Base-by-base conservation (phyloP, 345 rosid genomes). In the Pugionium cornutum region DNA sequence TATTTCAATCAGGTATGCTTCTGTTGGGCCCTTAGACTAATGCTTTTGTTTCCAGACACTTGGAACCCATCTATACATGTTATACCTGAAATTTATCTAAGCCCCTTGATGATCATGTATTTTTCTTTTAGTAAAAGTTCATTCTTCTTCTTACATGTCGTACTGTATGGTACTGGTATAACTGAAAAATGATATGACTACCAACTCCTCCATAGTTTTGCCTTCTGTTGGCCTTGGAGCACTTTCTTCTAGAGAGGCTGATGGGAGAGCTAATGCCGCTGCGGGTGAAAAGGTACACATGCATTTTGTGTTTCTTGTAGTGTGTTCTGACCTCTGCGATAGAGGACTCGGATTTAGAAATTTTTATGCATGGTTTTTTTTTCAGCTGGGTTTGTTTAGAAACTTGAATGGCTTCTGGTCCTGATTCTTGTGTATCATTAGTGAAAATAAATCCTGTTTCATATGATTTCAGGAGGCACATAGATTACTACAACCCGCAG, bases 151-250 rank as follows among this genome's bases (percentile, higher is more conserved):
- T n/a, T n/a, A n/a, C n/a, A n/a, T n/a, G n/a, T n/a, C 10, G n/a
- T 44, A 26, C 29, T 66, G 44, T 53, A 55, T 53, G 46, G 25
- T 62, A 44, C 51, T 39, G 49, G 11, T 56, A 36, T 66, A 74
- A 46, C 43, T 44, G n/a, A n/a, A 36, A 9, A 43, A 28, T 52
- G 67, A 52, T 66, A 41, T 39, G 35, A 39, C 67, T 33, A 65
- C 34, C 55, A 6, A 66, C 32, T 59, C 56, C 30, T 53, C 33
- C 58, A 56, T 83, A 90, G 99, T 90, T 44, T 78, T 94, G 80
- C 99, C 97, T 49, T 94, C 99, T n/a, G 84, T 81, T 76, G 99
- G 99, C 45, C 60, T 90, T 68, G 97, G 97, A 56, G 94, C 96
- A 57, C 97, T 94, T 72, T 86, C 96, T 69, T 85, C 91, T 47